Percentiles rank a stretch among this genome's conserved stretches.
Evolutionary conservation across 2,329 filamentous ascomycete species (phyloP).

Genomic region (Grosmannia penicillata): DNA sequence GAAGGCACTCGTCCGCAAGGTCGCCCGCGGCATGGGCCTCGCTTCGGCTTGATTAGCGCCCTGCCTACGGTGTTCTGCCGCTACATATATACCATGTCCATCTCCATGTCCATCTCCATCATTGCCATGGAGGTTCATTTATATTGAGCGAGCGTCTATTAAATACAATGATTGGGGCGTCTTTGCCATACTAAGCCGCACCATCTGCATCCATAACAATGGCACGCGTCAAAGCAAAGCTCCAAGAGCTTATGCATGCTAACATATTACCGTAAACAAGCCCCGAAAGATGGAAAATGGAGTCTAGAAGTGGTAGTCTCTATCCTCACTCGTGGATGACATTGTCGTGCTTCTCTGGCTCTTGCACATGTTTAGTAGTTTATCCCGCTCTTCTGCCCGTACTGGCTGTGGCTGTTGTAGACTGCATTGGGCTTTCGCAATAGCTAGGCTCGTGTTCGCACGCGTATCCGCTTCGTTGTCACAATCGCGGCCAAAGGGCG

Average conservation of each 20-base stretch:
- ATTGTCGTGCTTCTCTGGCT: constrained; percentile 1
- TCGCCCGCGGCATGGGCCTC: constrained; percentile 61
- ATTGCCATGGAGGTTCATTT: too few relatives aligned
- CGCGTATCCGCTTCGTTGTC: not conserved
- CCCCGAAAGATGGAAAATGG: not conserved
- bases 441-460: too few relatives aligned
- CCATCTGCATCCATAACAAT: too few relatives aligned
- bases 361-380: constrained; percentile 11
- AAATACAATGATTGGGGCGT: too few relatives aligned
- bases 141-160: too few relatives aligned
- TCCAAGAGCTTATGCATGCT: too few relatives aligned
- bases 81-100: too few relatives aligned
- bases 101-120: too few relatives aligned
- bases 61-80: not conserved
- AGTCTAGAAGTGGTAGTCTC: not conserved
- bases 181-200: too few relatives aligned
- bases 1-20: constrained; percentile 67
- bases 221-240: too few relatives aligned
- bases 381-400: constrained; percentile 13
- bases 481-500: not conserved
- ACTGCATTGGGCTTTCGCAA: constrained; percentile 12
- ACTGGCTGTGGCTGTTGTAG: constrained; percentile 16
- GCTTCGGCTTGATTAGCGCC: not conserved
- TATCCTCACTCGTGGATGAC: not conserved
- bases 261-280: too few relatives aligned